phyloP scores from a whole-genome alignment of 2,329 filamentous ascomycete species.

The Endothia cerciana region DNA sequence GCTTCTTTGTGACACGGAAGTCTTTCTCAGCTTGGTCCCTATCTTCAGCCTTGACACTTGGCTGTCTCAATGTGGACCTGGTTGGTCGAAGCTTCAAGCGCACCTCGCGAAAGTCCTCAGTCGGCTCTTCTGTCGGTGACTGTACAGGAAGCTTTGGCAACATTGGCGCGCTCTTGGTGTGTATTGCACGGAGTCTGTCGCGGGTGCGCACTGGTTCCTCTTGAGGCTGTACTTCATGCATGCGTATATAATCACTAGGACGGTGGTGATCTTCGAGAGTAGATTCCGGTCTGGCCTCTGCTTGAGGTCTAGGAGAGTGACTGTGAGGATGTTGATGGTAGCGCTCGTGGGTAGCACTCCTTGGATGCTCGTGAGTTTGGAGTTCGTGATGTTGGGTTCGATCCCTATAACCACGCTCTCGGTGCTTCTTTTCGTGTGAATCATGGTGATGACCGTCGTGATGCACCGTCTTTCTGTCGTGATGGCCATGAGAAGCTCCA shows the following conservation, averaged over 20 bases:
- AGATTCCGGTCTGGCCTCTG: not conserved
- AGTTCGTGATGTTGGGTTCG: not conserved
- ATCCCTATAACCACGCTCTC: not conserved
- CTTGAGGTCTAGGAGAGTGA: conserved; percentile 17
- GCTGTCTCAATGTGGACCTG: conserved; percentile 4
- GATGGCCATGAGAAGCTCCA: not conserved
- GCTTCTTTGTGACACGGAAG: conserved; percentile 7
- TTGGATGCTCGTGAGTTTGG: not conserved
- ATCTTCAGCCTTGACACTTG: not conserved
- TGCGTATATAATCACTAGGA: not conserved
- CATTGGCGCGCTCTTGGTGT: not conserved
- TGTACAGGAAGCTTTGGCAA: not conserved
- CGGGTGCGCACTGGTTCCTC: not conserved
- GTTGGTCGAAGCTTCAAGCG: conserved; percentile 14
- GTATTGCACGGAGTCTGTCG: conserved; percentile 2
- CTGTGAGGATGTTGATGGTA: conserved; percentile 22
- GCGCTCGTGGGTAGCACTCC: conserved; percentile 13
- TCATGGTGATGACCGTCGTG: not conserved
- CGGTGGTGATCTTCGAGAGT: not conserved
- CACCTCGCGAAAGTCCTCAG: conserved; percentile 9
- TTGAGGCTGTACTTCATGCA: not conserved
- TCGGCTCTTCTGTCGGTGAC: not conserved
- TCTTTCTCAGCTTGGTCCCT: not conserved
- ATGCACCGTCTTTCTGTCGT: not conserved
- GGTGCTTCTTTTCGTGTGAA: not conserved